Evolutionary conservation across 192 early-diverging fungal genomes (phyloP), one percentile per base, ranked within the genome.

Genomic region (Coemansia sp.): DNA sequence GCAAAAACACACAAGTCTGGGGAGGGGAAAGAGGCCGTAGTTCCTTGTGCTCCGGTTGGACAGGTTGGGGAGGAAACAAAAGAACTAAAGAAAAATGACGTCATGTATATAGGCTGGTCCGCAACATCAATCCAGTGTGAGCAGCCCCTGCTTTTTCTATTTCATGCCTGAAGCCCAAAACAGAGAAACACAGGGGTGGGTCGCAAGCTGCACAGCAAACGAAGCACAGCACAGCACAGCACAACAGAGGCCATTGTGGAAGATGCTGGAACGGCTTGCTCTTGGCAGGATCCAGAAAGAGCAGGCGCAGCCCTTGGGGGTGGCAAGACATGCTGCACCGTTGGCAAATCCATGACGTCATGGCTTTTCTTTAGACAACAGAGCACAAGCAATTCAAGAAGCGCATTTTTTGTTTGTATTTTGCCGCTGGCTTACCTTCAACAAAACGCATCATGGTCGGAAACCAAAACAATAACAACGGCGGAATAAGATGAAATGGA

Each of bases 291-390:
- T 40, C 57, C 42, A 11, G 42, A 45, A 45, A 54, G 51, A 54
- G 12, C 5, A 22, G 51, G 51, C 22, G 51, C 51, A 7, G 22
- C 51, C 4, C 22, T 3, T 17, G 20, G 51, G n/a, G n/a, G n/a
- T n/a, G n/a, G n/a, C n/a, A 14, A 34, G 31, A 22, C n/a, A 59
- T 59, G 30, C 12, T n/a, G n/a, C n/a, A 18, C 20, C 33, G 33
- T 40, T 31, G 30, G 57, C 57, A 34, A 40, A 59, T 59, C 57
- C 57, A 59, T 59, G 32, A 59, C 57, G 36, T 59, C 57, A 59
- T 59, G 10, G 34, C 5, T 16, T 45, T 2, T 14, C 10, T 3
- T 11, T 11, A 45, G 10, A 45, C 42, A 45, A 45, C 42, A 45
- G 3, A 7, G 10, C 2, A 14, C 42, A 11, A 45, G 42, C 42